Base-by-base conservation (phyloP, 108 stramenopile species). In the Conticribra guillardii region DNA sequence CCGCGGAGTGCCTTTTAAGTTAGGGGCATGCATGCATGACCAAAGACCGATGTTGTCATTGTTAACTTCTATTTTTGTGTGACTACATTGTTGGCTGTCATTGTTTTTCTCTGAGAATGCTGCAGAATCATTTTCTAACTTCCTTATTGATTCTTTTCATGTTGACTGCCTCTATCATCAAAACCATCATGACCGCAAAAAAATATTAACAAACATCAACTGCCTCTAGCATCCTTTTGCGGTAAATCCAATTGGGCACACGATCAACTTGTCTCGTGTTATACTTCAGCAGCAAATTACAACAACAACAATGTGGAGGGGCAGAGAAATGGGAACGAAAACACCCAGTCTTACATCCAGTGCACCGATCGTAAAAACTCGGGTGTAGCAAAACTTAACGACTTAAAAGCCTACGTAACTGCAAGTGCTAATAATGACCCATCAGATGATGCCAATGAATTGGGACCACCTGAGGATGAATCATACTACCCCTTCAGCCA, bases 381-480 rank as follows among this genome's bases (percentile, higher is more conserved):
- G 0, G 65, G 65, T 63, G 29, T 79, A 73, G 60, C 74, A 63
- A 58, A 82, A 76, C 67, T 81, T 9, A 37, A 55, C 8, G 41
- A 30, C 8, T 45, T 91, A 14, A 51, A 84, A 50, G 26, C 67
- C 4, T 89, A 91, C 76, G 79, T 64, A 1, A 64, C 71, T 48
- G 80, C 82, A 11, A 85, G 87, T 63, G 76, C 90, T 55, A 91
- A 91, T 61, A 88, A 87, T 63, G 74, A 83, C n/a, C 58, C 90
- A 1, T 74, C 90, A 7, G 78, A 91, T 49, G 57, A 71, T 61
- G 60, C 49, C n/a, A 50, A 73, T 44, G 47, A 37, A 22, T 60
- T 91, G n/a, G 90, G 90, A 7, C 90, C 88, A 50, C 88, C 87
- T 7, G 68, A 50, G 11, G 71, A 83, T 47, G 54, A 53, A 31